Base-by-base conservation (phyloP, 306 rosid genomes). In the Medicago truncatula region DNA sequence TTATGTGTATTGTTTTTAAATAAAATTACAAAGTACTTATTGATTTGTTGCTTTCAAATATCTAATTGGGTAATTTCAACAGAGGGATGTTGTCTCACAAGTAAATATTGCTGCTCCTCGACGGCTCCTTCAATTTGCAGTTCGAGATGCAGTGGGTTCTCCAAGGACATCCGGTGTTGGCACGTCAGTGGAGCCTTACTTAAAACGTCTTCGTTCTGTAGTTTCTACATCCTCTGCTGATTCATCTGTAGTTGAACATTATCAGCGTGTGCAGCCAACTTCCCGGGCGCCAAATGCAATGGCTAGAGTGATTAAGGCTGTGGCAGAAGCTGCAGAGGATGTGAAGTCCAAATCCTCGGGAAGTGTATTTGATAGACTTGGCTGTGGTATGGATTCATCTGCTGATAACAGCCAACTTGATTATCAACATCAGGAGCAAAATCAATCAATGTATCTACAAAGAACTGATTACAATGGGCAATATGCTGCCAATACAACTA, bases 181-280 rank as follows among this genome's bases (percentile, higher is more conserved):
- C 31, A 74, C 40, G 0, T 41, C 75, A 44, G 74, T 71, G 78
- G 96, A 89, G 81, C 92, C 97, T 43, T 78, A 84, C 11, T 57
- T 87, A 63, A 93, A 93, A 84, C 98, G 98, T 60, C 97, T 93
- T 58, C 96, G 96, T 68, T 93, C 98, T 31, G 96, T 91, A 50
- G 96, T 93, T 77, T 89, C 98, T 63, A 85, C 88, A n/a, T 72
- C 91, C 50, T 56, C 82, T 25, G 85, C 76, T 56, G 93, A 85
- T 70, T 81, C 92, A n/a, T 62, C 90, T 50, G 41, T 78, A 44
- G 84, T 82, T 61, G 89, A 84, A 81, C 91, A 70, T 81, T 86
- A 89, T 50, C 88, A 75, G 62, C 74, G 82, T 47, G 62, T 80
- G 58, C 90, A 84, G 73, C 83, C 88, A 62, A 79, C 85, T 63